Evolutionary conservation across 2,329 filamentous ascomycete genomes (phyloP).

Genomic region (Cercospora citrullina): DNA sequence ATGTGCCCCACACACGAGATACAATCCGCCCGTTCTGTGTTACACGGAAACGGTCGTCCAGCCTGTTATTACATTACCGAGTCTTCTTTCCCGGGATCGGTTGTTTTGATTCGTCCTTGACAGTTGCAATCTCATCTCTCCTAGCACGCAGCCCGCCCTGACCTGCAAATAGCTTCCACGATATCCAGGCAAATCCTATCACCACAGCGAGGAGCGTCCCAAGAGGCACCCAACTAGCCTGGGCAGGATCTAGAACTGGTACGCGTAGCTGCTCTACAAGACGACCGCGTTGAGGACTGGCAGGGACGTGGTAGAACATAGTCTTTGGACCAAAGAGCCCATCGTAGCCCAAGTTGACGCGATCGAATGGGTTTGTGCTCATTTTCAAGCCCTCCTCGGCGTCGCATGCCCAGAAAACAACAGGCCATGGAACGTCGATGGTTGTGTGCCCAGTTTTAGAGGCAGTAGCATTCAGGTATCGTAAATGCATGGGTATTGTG

Average conservation of each 20-base stretch:
- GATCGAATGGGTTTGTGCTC: slow-evolving; percentile 78
- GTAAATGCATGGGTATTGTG: slow-evolving; percentile 78
- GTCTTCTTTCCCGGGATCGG: not conserved
- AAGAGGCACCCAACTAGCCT: slow-evolving; percentile 42
- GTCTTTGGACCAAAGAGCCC: slow-evolving; percentile 73
- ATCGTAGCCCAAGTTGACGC: slow-evolving; percentile 82
- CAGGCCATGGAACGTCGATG: slow-evolving; percentile 65
- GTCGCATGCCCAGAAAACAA: slow-evolving; percentile 86
- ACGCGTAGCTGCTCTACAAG: slow-evolving; percentile 35
- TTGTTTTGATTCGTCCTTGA: not conserved
- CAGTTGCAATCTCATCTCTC: not conserved
- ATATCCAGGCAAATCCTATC: slow-evolving; percentile 48
- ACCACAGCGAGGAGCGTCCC: slow-evolving; percentile 48
- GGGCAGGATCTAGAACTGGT: slow-evolving; percentile 45
- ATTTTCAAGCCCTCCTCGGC: slow-evolving; percentile 67
- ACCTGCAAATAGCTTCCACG: slow-evolving; percentile 41
- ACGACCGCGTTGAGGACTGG: slow-evolving; percentile 27
- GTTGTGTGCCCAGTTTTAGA: slow-evolving; percentile 32
- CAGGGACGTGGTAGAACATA: slow-evolving; percentile 72
- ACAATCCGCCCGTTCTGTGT: not conserved
- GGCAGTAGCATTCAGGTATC: slow-evolving; percentile 61
- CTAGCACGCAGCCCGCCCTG: not conserved
- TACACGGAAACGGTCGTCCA: not conserved
- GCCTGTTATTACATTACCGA: not conserved
- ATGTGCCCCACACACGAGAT: not conserved